Base-by-base conservation (phyloP, 495 filamentous ascomycete species). In the Penicillium maclennaniae region DNA sequence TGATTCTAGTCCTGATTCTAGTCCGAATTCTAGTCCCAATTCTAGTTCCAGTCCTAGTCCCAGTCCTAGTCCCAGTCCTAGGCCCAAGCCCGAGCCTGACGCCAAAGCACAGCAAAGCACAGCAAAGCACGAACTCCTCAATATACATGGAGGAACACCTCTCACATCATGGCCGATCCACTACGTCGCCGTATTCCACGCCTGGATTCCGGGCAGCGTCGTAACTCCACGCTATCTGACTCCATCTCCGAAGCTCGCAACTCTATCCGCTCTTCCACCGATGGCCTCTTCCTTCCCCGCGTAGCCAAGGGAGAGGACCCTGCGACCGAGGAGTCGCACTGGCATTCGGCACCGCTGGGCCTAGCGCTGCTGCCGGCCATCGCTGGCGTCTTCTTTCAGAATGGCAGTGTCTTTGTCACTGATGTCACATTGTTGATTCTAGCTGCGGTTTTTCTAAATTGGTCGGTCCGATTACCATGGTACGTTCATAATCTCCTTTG, bases 391-490 rank as follows among this genome's bases (percentile, higher is more conserved):
- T 76, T 97, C 49, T 93, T 96, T 64, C 77, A 85, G 43, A 87
- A 95, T 71, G 93, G 93, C 4, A 84, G 85, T 56, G 78, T 83
- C 4, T 77, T 96, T 49, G 79, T 91, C 34, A 96, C 92, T 2
- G 93, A 98, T 61, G 67, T 93, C 8, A 86, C 91, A 21, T 75
- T 97, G 42, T 70, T 98, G 25, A 79, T 79, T 6, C 62, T 98
- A 45, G 87, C 86, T 0, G 87, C 86, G 0, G 79, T 97, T 6
- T 96, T 97, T 58, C 75, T 98, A 47, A 92, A 97, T 66, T 97
- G 91, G 92, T 91, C 88, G 17, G 85, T 97, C 7, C 85, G 88
- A 49, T 70, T 91, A 50, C 95, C 93, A 60, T 98, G 93, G 92
- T 91, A 73, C 62, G 65, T 53, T 7, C 17, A 15, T 1, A 4